Evolutionary conservation across 257 asterid species (phyloP), one percentile per base, ranked within the genome.

Genomic region (Agastache rugosa): DNA sequence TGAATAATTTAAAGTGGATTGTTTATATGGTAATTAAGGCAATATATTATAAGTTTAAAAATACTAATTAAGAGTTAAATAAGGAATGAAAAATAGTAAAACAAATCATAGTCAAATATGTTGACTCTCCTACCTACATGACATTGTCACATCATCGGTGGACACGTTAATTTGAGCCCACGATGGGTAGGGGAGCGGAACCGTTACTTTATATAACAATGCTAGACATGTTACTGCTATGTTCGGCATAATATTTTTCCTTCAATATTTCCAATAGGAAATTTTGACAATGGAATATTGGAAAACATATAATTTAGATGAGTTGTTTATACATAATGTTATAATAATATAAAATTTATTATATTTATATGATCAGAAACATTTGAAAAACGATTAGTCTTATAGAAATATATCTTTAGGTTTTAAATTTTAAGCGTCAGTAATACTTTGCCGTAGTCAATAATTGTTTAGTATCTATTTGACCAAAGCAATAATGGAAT

Each of bases 401-500:
- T 17, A 5, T n/a, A n/a, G n/a, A n/a, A n/a, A 48, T 15, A 16
- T 19, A 14, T 19, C 15, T 53, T 19, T 53, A 6, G 12, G 14
- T 53, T 1, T 29, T 22, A 4, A 35, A 35, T 35, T 3, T 17
- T 35, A 35, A 63, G 3, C 11, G 44, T 8, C 17, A 37, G 14
- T 63, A 17, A 9, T 63, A 8, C 11, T 17, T 35, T 37, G 42
- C 19, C 17, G 29, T 11, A 20, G 54, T 41, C 69, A 63, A 19
- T 14, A 25, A 23, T 66, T 44, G 41, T 12, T 6, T 66, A 44
- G 25, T 44, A 66, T 39, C 8, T 23, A 44, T 66, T 66, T 66
- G 42, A 66, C 71, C 59, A 45, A 3, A 44, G 4, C 59, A 66
- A 25, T 66, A 42, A 22, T 16, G 45, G 56, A 44, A 65, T 25